A percentile compares a stretch with the other conserved stretches of the same genome.
phyloP scores from a whole-genome alignment of 1,284 basidiomycete genomes.

The Cryptococcus sp. region DNA sequence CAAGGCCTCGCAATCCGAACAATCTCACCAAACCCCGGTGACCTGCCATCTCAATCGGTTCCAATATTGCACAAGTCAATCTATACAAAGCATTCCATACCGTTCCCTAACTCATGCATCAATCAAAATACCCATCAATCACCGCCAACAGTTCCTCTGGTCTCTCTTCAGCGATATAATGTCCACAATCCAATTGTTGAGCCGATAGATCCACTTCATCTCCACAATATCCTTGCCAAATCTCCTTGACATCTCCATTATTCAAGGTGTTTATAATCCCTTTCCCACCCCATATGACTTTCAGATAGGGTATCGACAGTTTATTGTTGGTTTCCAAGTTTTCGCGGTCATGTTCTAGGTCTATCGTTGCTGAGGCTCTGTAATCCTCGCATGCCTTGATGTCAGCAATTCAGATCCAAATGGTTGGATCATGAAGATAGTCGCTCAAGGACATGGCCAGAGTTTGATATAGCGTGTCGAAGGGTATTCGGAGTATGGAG shows the following conservation, averaged over 20 bases:
- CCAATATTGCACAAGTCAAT: no score
- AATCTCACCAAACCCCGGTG: no score
- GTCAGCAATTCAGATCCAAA: neutral
- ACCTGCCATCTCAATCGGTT: no score
- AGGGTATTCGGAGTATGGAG: no score
- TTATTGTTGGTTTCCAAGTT: conserved; percentile 29
- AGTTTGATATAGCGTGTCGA: no score
- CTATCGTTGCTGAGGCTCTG: conserved; percentile 42
- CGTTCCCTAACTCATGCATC: no score
- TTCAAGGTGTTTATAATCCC: conserved; percentile 37
- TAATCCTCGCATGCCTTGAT: conserved; percentile 47
- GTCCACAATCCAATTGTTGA: conserved; percentile 33
- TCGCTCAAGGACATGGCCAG: no score
- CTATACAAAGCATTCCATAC: no score
- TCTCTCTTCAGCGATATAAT: conserved; percentile 47
- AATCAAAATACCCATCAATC: no score
- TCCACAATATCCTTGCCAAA: conserved; percentile 36
- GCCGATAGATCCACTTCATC: conserved; percentile 25
- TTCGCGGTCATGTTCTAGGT: conserved; percentile 40
- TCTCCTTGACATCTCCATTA: conserved; percentile 19
- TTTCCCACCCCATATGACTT: conserved; percentile 41
- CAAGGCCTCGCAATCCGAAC: no score
- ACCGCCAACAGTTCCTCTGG: conserved; percentile 23
- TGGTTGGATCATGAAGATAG: no score
- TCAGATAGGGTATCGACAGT: conserved; percentile 22